Base-by-base conservation (phyloP, 257 asterid genomes). In the Ehretia macrophylla region DNA sequence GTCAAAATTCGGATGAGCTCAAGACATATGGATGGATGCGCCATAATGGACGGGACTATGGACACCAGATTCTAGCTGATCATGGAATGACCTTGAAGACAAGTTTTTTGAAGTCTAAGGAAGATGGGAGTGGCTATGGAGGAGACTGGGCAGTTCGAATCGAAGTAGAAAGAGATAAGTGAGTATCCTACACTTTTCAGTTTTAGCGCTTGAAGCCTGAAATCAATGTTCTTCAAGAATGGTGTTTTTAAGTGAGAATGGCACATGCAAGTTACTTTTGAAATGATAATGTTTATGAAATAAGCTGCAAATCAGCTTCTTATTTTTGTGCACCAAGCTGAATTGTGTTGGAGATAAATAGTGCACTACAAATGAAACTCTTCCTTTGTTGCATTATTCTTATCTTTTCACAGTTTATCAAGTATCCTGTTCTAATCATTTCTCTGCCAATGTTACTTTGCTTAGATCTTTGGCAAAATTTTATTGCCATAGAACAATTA, bases 101-200 rank as follows among this genome's bases (percentile, higher is more conserved):
- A 22, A 81, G 84, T 69, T 93, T 93, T 79, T 73, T 93, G 73
- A 93, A 93, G 73, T 79, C 84, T 13, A 86, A 70, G 81, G 96
- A 72, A 61, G 65, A 67, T 57, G 94, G 75, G 45, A 86, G 99
- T 68, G 95, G 97, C 63, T 93, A 86, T 70, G 99, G 99, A 61
- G 99, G 99, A 68, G 97, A 93, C 73, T 93, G 99, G 99, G 92
- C 90, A 20, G 79, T 79, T 72, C 85, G 92, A 51, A 72, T 93
- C 46, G 92, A 79, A 72, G 95, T 79, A 54, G 83, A 81, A 54
- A 70, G 76, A 22, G 80, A 93, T 63, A 79, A 21, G 99, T 86
- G 85, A 73, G 23, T 75, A 54, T 66, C 72, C 56, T 42, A 35
- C 80, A 21, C 55, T 45, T 20, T 50, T 69, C 65, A 69, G 38